phyloP scores from a whole-genome alignment of 345 rosid genomes.

The Corchorus capsularis region DNA sequence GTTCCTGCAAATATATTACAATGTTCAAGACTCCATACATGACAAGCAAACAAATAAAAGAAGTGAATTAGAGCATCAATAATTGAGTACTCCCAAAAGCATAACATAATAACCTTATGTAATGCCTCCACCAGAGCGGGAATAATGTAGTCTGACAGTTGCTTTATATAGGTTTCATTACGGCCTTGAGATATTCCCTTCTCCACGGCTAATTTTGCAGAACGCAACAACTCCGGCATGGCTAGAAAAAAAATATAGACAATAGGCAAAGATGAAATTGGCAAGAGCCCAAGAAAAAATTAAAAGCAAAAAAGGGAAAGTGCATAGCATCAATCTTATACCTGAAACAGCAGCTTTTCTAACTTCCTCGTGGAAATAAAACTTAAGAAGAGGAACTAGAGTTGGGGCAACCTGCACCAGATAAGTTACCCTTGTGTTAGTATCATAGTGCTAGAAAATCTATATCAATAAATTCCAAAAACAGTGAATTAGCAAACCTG shows the following conservation, averaged over 20 bases:
- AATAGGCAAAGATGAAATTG: neutral
- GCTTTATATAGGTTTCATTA: constrained; percentile 86
- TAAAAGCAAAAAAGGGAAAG: neutral
- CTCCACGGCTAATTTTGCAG: constrained; percentile 95
- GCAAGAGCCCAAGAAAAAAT: neutral
- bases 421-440: constrained; percentile 20
- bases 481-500: constrained; percentile 51
- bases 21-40: neutral
- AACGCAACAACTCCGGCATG: constrained; percentile 95
- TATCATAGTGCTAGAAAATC: neutral
- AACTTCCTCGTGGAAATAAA: constrained; percentile 99
- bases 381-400: constrained; percentile 92
- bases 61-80: constrained; percentile 4
- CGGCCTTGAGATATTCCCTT: constrained; percentile 87
- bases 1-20: constrained; percentile 72
- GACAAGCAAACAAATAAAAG: neutral
- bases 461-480: constrained; percentile 17
- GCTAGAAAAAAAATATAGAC: constrained; percentile 44
- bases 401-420: constrained; percentile 85
- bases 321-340: constrained; percentile 26
- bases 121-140: constrained; percentile 95
- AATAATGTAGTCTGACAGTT: constrained; percentile 86
- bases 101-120: constrained; percentile 65
- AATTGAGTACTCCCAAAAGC: neutral
- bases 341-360: constrained; percentile 99